A percentile compares a stretch with the other conserved stretches of the same genome.
Conservation (phyloP, 108 stramenopile genomes). For the Ochromonas danica region DNA sequence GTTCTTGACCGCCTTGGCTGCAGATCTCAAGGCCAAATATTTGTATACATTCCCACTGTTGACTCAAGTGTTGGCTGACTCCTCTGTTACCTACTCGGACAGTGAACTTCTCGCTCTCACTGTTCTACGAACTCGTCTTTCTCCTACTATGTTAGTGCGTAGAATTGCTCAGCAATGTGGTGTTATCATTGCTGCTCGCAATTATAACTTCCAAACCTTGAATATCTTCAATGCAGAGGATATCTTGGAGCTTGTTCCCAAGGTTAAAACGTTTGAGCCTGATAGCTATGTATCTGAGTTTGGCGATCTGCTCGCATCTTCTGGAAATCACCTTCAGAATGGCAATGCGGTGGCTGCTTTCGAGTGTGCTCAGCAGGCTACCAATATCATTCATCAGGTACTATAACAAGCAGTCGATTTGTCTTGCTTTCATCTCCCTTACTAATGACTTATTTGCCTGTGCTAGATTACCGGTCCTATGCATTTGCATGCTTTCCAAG, state of each 20-base stretch:
- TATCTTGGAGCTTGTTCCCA: slow-evolving; percentile 76
- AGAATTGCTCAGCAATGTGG: slow-evolving; percentile 84
- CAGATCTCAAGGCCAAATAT: background rate
- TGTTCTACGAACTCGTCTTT: background rate
- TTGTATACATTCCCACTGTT: background rate
- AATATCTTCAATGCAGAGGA: slow-evolving; percentile 65
- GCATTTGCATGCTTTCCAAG: slow-evolving; percentile 11
- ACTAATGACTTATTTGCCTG: background rate
- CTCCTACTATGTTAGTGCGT: slow-evolving; percentile 63
- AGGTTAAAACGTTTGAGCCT: slow-evolving; percentile 77
- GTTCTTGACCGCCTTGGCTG: background rate
- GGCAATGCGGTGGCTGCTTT: slow-evolving; percentile 19
- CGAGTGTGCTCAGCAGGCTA: slow-evolving; percentile 22
- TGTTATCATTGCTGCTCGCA: slow-evolving; percentile 68
- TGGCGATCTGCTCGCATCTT: slow-evolving; percentile 60
- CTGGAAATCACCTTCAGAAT: slow-evolving; percentile 51
- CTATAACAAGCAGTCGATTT: background rate
- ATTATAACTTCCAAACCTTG: slow-evolving; percentile 71
- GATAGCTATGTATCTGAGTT: slow-evolving; percentile 62
- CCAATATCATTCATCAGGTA: slow-evolving; percentile 1
- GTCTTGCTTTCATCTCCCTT: background rate
- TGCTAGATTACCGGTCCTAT: slow-evolving; percentile 2
- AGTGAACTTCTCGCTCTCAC: slow-evolving; percentile 33
- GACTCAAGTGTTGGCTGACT: slow-evolving; percentile 10
- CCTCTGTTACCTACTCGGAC: background rate